These are phyloP conservation scores for Melaleuca quinquenervia DNA, from an alignment of 345 rosid species.

Conservation along the genomic window DNA sequence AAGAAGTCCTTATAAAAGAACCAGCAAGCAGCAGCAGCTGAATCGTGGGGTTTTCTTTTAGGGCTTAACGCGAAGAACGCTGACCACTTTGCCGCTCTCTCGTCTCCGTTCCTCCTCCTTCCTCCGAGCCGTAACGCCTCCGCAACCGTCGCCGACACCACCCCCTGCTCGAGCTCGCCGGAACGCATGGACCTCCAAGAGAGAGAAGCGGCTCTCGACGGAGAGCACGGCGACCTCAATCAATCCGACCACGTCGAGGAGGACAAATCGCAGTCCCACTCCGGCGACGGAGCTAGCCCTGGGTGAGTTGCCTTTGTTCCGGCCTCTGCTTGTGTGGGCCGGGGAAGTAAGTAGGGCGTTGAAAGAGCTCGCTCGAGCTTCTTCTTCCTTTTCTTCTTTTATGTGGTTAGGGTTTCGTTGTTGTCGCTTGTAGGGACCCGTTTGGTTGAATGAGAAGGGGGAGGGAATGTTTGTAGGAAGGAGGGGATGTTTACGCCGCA, in stretches of 20 bases:
- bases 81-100: background rate
- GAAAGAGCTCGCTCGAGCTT: background rate
- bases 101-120: background rate
- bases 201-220: background rate
- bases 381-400: background rate
- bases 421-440: background rate
- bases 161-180: background rate
- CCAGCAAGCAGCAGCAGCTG: background rate
- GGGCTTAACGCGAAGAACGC: background rate
- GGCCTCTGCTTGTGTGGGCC: background rate
- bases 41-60: background rate
- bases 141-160: background rate
- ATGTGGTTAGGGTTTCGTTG: background rate
- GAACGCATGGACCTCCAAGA: conserved; percentile 1
- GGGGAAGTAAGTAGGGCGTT: background rate
- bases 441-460: background rate
- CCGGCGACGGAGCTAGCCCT: conserved; percentile 11
- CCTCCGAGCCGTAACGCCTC: background rate
- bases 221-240: background rate
- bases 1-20: background rate
- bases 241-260: background rate
- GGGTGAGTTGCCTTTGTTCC: background rate
- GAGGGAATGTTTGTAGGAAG: background rate
- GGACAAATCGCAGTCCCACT: conserved; percentile 2
- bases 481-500: background rate